Conservation (phyloP, 1,139 yeast species). For the Candida frijolesensis region DNA sequence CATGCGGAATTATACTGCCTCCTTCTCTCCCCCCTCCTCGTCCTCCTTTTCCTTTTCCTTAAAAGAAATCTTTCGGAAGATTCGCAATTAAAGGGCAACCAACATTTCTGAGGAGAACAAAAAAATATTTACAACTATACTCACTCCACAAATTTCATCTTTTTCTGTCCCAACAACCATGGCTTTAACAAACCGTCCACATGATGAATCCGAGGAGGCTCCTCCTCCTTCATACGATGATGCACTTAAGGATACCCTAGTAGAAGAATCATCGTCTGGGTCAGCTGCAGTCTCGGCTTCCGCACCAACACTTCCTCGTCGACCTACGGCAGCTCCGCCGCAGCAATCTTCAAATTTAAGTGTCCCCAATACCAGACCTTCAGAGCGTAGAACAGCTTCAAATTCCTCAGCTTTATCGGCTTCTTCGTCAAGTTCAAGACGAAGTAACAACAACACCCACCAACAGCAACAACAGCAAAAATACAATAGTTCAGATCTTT, state of each 20-base stretch:
- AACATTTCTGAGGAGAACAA: neutral
- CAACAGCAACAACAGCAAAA: neutral
- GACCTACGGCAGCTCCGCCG: constrained; percentile 14
- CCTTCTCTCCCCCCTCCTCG: no score
- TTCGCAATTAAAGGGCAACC: neutral
- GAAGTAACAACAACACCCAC: neutral
- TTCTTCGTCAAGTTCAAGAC: constrained; percentile 4
- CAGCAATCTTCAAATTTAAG: constrained; percentile 13
- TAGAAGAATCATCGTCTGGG: constrained; percentile 3
- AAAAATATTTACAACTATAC: neutral
- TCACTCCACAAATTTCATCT: neutral
- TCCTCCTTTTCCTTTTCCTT: no score
- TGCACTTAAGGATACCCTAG: neutral
- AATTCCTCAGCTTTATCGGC: neutral
- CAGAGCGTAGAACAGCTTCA: neutral
- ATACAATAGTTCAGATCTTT: constrained; percentile 17
- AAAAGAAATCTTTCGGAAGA: neutral
- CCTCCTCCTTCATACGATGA: constrained; percentile 3
- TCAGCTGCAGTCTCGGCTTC: constrained; percentile 9
- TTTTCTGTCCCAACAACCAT: neutral
- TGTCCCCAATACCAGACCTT: neutral
- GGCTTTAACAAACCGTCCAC: constrained; percentile 1
- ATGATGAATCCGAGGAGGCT: neutral
- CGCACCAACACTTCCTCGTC: constrained; percentile 13
- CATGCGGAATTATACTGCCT: no score